Conservation (phyloP, 2,329 filamentous ascomycete species). For the Scedosporium boydii region DNA sequence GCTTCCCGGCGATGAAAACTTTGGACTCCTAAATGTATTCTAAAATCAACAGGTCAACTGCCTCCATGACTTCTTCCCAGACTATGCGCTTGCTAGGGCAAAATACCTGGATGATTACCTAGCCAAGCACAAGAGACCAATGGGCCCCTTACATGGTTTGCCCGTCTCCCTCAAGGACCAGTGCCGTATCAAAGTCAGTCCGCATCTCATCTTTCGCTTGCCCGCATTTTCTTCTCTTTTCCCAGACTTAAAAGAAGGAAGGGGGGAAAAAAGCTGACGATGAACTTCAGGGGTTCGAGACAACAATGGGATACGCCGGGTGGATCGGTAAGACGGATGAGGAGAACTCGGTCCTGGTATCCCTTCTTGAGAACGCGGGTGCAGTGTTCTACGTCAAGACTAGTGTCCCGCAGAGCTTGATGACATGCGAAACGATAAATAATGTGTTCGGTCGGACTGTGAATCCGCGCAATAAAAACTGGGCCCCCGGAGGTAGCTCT, state of each 20-base stretch:
- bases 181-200: conserved; percentile 36
- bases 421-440: conserved; percentile 49
- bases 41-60: conserved; percentile 31
- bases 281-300: conserved; percentile 24
- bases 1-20: neutral
- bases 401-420: conserved; percentile 52
- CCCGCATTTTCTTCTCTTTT: too few relatives aligned
- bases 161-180: conserved; percentile 31
- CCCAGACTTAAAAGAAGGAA: conserved; percentile 27
- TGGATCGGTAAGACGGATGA: conserved; percentile 14
- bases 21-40: neutral
- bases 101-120: conserved; percentile 31
- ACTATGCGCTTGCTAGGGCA: conserved; percentile 31
- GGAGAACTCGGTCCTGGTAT: conserved; percentile 36
- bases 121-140: conserved; percentile 24
- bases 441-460: conserved; percentile 54
- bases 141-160: conserved; percentile 53
- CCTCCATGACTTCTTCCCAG: conserved; percentile 41
- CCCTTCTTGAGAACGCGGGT: conserved; percentile 37
- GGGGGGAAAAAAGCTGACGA: conserved; percentile 37
- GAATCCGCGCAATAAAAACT: conserved; percentile 51
- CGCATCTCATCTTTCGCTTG: conserved; percentile 39
- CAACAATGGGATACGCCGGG: conserved; percentile 39
- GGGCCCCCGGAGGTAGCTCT: conserved; percentile 54
- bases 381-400: conserved; percentile 59